Base-by-base conservation (phyloP, 306 rosid species). In the Cucumis hystrix region DNA sequence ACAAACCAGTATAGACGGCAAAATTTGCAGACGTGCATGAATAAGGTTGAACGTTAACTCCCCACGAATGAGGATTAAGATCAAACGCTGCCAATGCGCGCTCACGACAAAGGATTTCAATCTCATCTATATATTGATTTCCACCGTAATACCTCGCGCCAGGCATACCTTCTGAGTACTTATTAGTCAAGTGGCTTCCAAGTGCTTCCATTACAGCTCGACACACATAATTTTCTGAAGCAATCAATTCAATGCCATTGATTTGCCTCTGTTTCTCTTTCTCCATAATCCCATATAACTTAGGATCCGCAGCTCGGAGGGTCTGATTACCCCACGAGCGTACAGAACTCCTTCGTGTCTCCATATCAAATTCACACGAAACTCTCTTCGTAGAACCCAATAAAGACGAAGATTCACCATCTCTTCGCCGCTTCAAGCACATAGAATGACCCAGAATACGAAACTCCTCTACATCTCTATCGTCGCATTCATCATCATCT, bases 11-110 rank as follows among this genome's bases (percentile, higher is more conserved):
- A 83, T 90, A 92, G 10, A 92, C 98, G 1, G 96, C 96, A 18
- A 94, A 94, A 82, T 94, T 94, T 0, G 98, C 98, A 6, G 98
- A 90, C 5, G 98, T 94, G 59, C 97, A 92, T 0, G 98, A 94
- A 74, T 94, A 92, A 10, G 98, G 96, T 71, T 94, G 98, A 68
- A 94, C 98, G 49, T 89, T 94, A 39, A 94, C 98, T 37, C 97
- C 95, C 98, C 97, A 94, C 70, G 82, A 81, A 37, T 89, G 86
- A 0, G 95, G 79, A 30, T 88, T 90, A 3, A 94, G 91, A 61
- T 82, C 74, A 54, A 94, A 94, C 1, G 97, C 92, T 0, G 74
- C 75, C 89, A 94, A 88, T 0, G 98, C 97, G 1, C 98, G 96
- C 40, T 90, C 92, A 43, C 96, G 83, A 57, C 96, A 94, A 6